Evolutionary conservation across 2,329 filamentous ascomycete genomes (phyloP).

Genomic region (Tolypocladium capitatum): DNA sequence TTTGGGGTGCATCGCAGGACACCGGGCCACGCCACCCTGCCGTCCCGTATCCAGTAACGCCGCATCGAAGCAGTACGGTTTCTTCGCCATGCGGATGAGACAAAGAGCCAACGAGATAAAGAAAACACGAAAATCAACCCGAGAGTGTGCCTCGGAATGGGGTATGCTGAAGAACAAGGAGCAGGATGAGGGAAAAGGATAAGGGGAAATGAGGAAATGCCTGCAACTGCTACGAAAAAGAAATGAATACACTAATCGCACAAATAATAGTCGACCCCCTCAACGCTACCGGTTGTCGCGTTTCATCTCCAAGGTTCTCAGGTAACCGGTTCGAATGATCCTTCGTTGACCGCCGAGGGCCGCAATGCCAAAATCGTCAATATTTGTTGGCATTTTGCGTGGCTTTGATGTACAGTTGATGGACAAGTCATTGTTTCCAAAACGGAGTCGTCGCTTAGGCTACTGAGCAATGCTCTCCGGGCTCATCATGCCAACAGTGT

Average conservation of each 20-base stretch:
- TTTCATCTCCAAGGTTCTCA: background rate
- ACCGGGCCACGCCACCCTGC: background rate
- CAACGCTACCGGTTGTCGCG: background rate
- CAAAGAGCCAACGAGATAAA: background rate
- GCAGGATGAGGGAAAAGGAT: background rate
- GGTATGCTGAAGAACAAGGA: background rate
- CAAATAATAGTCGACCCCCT: background rate
- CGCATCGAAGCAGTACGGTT: background rate
- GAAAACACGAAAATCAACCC: background rate
- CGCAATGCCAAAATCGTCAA: background rate
- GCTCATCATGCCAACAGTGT: constrained; percentile 66
- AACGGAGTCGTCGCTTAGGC: background rate
- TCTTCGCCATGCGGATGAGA: background rate
- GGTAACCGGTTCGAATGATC: background rate
- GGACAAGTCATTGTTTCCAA: background rate
- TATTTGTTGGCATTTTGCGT: background rate
- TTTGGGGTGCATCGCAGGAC: background rate
- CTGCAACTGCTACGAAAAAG: too few relatives aligned
- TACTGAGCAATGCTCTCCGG: constrained; percentile 58
- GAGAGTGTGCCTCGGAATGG: background rate
- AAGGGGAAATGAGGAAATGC: background rate
- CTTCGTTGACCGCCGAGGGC: background rate
- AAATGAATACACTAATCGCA: background rate
- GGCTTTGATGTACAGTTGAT: background rate
- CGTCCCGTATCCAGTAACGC: background rate